These are phyloP conservation scores for Spirogloea muscicola DNA, from an alignment of 139 green algal genomes.

Conservation along the genomic window DNA sequence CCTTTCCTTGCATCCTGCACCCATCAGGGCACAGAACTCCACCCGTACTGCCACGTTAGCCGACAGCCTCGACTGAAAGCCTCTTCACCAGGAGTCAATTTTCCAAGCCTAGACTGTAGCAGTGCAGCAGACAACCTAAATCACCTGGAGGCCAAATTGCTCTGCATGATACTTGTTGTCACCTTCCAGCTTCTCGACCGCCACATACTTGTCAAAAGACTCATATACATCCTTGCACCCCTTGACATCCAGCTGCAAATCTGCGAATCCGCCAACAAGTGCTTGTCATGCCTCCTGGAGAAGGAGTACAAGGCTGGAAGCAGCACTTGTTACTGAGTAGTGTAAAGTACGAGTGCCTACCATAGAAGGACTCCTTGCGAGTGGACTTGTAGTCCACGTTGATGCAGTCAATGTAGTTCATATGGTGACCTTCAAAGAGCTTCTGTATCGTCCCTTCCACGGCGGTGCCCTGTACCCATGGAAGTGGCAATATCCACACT, in stretches of 20 bases:
- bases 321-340: no score
- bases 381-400: slow-evolving; percentile 87
- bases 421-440: slow-evolving; percentile 88
- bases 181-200: slow-evolving; percentile 73
- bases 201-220: slow-evolving; percentile 65
- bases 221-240: slow-evolving; percentile 69
- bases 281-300: no score
- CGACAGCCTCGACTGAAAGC: no score
- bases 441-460: slow-evolving; percentile 89
- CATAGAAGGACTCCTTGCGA: slow-evolving; percentile 77
- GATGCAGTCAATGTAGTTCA: slow-evolving; percentile 90
- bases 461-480: slow-evolving; percentile 54
- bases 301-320: no score
- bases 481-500: no score
- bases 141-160: slow-evolving; percentile 75
- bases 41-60: no score
- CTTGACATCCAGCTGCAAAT: slow-evolving; percentile 88
- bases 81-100: no score
- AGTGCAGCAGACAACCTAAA: no score
- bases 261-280: no score
- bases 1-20: slow-evolving; percentile 85
- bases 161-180: slow-evolving; percentile 96
- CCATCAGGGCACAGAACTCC: no score
- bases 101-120: no score
- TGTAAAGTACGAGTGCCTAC: no score